Evolutionary conservation across 768 basidiomycete genomes (phyloP), one percentile per base, ranked within the genome.

Genomic region (Hortiboletus campestris): DNA sequence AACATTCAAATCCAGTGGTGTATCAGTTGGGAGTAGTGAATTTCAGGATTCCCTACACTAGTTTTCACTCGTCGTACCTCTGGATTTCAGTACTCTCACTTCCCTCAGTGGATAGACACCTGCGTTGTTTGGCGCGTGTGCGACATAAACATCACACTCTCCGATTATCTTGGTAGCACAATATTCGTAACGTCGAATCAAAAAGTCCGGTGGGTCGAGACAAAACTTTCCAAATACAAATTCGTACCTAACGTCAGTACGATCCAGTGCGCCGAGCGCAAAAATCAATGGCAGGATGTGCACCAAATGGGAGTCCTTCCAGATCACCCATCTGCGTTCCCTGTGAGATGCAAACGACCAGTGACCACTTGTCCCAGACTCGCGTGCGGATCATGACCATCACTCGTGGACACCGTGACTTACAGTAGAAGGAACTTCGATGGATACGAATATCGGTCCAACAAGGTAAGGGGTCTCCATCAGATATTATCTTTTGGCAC

Each of bases 371-470:
- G 19, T 34, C 3, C 43, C 10, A 9, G 32, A 50, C 68, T 52
- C 50, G 70, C 70, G 64, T 62, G 49, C 70, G 66, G 49, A 72
- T 56, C 60, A 72, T 62, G 16, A 40, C 1, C 11, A 40, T 39
- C 2, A 4, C 2, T 17, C 12, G 20, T 6, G 22, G 46, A 19
- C 1, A 46, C 64, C n/a, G n/a, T n/a, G n/a, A n/a, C n/a, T 35
- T n/a, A 71, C 68, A 32, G 12, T 17, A 63, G 6, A 39, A 63
- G 22, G 22, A 72, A n/a, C n/a, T n/a, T n/a, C 55, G 34, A 61
- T 2, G 38, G 71, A 49, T 16, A 39, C 36, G 20, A n/a, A 58
- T 3, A 61, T 13, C 12, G 68, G 59, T 39, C 66, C 70, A n/a
- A 50, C 32, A 17, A 70, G 10, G 29, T 62, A 70, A n/a, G 68